phyloP scores from a whole-genome alignment of 1,284 basidiomycete species.

The Singerocomus inundabilis region DNA sequence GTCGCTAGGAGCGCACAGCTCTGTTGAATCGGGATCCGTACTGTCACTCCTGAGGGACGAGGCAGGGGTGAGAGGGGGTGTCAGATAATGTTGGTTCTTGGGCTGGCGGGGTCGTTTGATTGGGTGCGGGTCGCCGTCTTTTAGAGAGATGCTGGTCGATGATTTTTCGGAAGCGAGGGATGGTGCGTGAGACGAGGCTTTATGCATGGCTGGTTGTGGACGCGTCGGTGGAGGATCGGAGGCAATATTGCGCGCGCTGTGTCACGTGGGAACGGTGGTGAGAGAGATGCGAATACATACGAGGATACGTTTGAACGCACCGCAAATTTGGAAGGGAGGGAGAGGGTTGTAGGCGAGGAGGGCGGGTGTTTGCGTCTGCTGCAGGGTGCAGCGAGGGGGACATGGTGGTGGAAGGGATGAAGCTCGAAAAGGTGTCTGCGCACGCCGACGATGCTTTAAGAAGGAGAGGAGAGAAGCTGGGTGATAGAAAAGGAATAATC shows the following conservation, averaged over 20 bases:
- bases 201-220: conserved; percentile 21
- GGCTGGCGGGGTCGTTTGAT: conserved; percentile 27
- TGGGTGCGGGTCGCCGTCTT: conserved; percentile 21
- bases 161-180: conserved; percentile 14
- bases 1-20: conserved; percentile 15
- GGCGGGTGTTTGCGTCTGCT: conserved; percentile 30
- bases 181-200: conserved; percentile 18
- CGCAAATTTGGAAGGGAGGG: conserved; percentile 62
- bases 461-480: conserved; percentile 31
- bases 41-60: conserved; percentile 44
- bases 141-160: conserved; percentile 12
- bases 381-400: conserved; percentile 27
- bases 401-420: conserved; percentile 31
- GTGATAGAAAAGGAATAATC: conserved; percentile 34
- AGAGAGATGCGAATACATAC: conserved; percentile 6
- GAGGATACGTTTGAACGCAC: conserved; percentile 31
- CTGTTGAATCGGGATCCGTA: conserved; percentile 33
- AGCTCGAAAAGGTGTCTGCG: conserved; percentile 33
- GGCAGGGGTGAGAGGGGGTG: conserved; percentile 57
- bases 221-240: conserved; percentile 39
- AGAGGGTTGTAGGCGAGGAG: conserved; percentile 54
- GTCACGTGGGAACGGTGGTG: conserved; percentile 13
- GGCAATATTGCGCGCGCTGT: conserved; percentile 26
- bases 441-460: conserved; percentile 33
- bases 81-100: conserved; percentile 42